These are phyloP conservation scores for Vigna unguiculata DNA, from an alignment of 306 rosid species.

Conservation along the genomic window DNA sequence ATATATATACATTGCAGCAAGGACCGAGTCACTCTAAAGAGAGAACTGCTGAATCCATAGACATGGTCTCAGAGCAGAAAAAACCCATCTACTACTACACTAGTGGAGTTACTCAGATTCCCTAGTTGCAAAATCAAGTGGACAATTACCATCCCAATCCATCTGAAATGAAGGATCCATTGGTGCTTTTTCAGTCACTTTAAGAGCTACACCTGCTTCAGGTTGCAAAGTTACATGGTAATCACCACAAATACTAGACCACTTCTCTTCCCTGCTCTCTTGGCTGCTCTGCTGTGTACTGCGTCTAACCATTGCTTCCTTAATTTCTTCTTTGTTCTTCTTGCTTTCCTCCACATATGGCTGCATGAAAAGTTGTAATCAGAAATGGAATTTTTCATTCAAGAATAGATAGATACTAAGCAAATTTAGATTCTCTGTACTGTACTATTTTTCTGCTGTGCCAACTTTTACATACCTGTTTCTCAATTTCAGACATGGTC, in stretches of 20 bases:
- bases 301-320: slow-evolving; percentile 29
- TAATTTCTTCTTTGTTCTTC: slow-evolving; percentile 42
- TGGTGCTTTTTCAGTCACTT: slow-evolving; percentile 36
- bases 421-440: too few species aligned
- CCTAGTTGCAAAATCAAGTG: slow-evolving; percentile 18
- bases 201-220: slow-evolving; percentile 36
- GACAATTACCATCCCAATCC: slow-evolving; percentile 30
- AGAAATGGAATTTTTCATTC: not conserved
- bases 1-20: slow-evolving; percentile 18
- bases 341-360: slow-evolving; percentile 52
- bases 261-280: slow-evolving; percentile 22
- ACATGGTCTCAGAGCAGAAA: slow-evolving; percentile 27
- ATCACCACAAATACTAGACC: slow-evolving; percentile 21
- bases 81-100: slow-evolving; percentile 3
- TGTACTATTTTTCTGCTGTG: too few species aligned
- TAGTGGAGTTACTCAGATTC: slow-evolving; percentile 20
- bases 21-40: slow-evolving; percentile 9
- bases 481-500: slow-evolving; percentile 48
- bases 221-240: slow-evolving; percentile 44
- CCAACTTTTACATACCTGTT: slow-evolving; percentile 45
- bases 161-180: slow-evolving; percentile 20
- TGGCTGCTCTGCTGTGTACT: slow-evolving; percentile 13
- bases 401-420: too few species aligned
- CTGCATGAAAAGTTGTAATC: slow-evolving; percentile 42
- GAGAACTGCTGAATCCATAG: slow-evolving; percentile 27